These are phyloP conservation scores for Phialophora tarda DNA, from an alignment of 2,329 filamentous ascomycete genomes.

Conservation along the genomic window DNA sequence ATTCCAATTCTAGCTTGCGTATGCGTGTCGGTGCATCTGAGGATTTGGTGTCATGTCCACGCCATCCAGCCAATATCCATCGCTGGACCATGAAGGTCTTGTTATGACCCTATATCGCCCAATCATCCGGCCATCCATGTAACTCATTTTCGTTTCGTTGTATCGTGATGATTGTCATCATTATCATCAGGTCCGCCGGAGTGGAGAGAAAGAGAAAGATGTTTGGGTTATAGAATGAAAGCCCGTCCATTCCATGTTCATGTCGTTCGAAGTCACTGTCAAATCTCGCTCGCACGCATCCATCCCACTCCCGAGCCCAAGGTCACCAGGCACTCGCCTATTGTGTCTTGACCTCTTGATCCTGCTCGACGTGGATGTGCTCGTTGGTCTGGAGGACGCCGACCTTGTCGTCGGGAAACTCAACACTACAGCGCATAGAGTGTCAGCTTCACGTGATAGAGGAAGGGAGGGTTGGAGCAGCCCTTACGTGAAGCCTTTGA, in stretches of 20 bases:
- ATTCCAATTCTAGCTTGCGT: background rate
- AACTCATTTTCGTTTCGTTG: background rate
- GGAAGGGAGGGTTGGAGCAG: background rate
- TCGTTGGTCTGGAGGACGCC: slow-evolving; percentile 70
- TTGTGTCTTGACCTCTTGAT: slow-evolving; percentile 73
- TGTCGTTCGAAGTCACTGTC: background rate
- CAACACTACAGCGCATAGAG: slow-evolving; percentile 62
- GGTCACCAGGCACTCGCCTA: slow-evolving; percentile 49
- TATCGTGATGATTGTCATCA: background rate
- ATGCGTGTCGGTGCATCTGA: background rate
- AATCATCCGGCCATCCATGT: background rate
- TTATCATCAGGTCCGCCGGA: slow-evolving; percentile 5
- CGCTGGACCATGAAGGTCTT: background rate
- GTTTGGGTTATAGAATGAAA: slow-evolving; percentile 7
- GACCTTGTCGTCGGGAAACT: slow-evolving; percentile 71
- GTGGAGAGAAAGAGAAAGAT: background rate
- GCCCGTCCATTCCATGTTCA: slow-evolving; percentile 1
- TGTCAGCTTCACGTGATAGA: slow-evolving; percentile 3
- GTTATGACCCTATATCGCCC: background rate
- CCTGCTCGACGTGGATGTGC: slow-evolving; percentile 78
- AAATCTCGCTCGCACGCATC: slow-evolving; percentile 4
- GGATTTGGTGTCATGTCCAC: background rate
- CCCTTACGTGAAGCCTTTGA: slow-evolving; percentile 90
- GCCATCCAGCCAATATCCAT: background rate
- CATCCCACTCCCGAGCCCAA: background rate